These are phyloP conservation scores for Lasiosphaeriaceae sp. DNA, from an alignment of 495 filamentous ascomycete genomes.

Conservation along the genomic window DNA sequence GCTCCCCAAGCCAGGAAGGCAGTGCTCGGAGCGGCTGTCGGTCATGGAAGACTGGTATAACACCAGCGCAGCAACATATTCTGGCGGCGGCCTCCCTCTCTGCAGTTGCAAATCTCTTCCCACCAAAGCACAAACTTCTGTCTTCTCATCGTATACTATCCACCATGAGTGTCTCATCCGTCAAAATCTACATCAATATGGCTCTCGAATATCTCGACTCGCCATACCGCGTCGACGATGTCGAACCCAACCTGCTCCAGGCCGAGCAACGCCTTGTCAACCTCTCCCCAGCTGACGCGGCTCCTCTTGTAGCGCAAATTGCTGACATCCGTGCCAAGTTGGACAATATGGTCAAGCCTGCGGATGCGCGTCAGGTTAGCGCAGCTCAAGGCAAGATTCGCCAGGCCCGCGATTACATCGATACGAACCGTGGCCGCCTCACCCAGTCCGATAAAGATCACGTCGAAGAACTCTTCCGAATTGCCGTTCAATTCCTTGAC, in stretches of 20 bases:
- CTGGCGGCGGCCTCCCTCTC: too few species aligned
- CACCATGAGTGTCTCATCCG: constrained; percentile 5
- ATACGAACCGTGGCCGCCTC: constrained; percentile 3
- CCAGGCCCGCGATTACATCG: constrained; percentile 5
- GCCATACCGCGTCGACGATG: constrained; percentile 7
- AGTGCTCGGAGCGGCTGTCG: too few species aligned
- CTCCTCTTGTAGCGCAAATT: constrained; percentile 6
- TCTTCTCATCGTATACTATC: background rate
- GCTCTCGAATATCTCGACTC: constrained; percentile 7
- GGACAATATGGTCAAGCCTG: constrained; percentile 10
- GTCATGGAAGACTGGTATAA: too few species aligned
- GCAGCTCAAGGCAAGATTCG: constrained; percentile 6
- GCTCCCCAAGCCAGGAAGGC: too few species aligned
- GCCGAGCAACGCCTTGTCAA: constrained; percentile 3
- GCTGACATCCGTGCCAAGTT: constrained; percentile 5
- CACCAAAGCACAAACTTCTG: background rate
- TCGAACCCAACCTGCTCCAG: constrained; percentile 4
- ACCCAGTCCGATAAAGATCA: background rate
- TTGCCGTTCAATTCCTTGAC: background rate
- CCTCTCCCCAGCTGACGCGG: constrained; percentile 3
- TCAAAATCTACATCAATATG: constrained; percentile 8
- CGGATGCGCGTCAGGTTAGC: constrained; percentile 4
- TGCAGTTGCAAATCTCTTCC: background rate
- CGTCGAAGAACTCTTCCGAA: constrained; percentile 5
- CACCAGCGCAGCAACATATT: too few species aligned